Evolutionary conservation across 306 rosid genomes (phyloP), one percentile per base, ranked within the genome.

Genomic region (Sesbania bispinosa): DNA sequence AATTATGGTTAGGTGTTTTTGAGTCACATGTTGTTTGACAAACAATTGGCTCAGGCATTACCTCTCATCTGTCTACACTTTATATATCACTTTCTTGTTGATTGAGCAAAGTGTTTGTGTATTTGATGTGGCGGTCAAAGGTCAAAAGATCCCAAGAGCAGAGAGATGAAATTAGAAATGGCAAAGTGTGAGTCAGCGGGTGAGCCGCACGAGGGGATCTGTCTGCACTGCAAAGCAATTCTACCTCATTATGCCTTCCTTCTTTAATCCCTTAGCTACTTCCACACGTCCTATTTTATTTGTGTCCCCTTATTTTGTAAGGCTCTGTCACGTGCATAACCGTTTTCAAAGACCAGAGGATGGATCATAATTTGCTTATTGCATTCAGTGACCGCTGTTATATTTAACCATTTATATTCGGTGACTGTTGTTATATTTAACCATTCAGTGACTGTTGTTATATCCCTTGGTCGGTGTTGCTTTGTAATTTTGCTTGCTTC

Each of bases 191-290:
- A 70, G 85, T 83, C 92, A 81, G 90, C 89, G 81, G 80, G 81
- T 80, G 88, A 85, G 93, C 79, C 89, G 85, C 96, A 87, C 93
- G 89, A 89, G 93, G 90, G 93, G 89, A n/a, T n/a, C n/a, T n/a
- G 3, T 46, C 23, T 19, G 19, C 75, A n/a, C n/a, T 73, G 83
- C 79, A 61, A 63, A 71, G 60, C 26, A 77, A 20, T 32, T 67
- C 80, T 51, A 72, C 59, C 66, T 60, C 74, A n/a, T n/a, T n/a
- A n/a, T n/a, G n/a, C n/a, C n/a, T n/a, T n/a, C n/a, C n/a, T n/a
- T n/a, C n/a, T n/a, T n/a, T n/a, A n/a, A n/a, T n/a, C n/a, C n/a
- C n/a, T n/a, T n/a, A n/a, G n/a, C n/a, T n/a, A n/a, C n/a, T n/a
- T n/a, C n/a, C n/a, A 35, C 39, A 35, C 8, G 39, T 69, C 67